Base-by-base conservation (phyloP, 768 basidiomycete genomes). In the Hortiboletus campestris region DNA sequence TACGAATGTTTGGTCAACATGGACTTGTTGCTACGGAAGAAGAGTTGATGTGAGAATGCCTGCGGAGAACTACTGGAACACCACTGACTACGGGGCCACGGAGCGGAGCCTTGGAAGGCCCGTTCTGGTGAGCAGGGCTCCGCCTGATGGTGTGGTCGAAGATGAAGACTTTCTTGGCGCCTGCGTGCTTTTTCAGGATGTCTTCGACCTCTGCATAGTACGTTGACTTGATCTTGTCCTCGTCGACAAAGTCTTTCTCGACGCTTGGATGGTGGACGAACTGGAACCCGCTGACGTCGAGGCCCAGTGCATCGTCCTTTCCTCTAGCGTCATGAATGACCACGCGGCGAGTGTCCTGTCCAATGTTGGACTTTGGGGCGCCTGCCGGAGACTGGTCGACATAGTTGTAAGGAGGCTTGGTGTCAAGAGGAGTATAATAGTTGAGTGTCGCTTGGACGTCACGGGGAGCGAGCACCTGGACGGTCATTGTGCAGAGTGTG, bases 251-350 rank as follows among this genome's bases (percentile, higher is more conserved):
- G 31, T 70, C 68, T 46, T 72, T 76, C 66, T 74, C 75, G 48
- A 59, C 51, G 50, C 72, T 73, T 4, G 63, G 67, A 28, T 67
- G 49, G 35, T 68, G 64, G 28, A 71, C 49, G 59, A 75, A 75
- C 58, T 75, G 72, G 65, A 81, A 81, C n/a, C 80, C 80, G n/a
- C 73, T 72, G 47, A 64, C 63, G 50, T 80, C 78, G 39, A 76
- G 67, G n/a, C 63, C 65, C 6, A 70, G 53, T 2, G 55, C 31
- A 38, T 58, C 56, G 25, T 62, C 70, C 44, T 71, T 63, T 28
- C 70, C 74, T 42, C 75, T 69, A 6, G 73, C 51, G 40, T 76
- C 69, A 41, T 73, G 66, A 19, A 76, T 43, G 46, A 68, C 50
- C 7, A 57, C 52, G 1, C 49, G 53, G 14, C 44, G 66, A 12